Conservation (phyloP, 768 basidiomycete genomes). For the Coprinopsis cinerea region DNA sequence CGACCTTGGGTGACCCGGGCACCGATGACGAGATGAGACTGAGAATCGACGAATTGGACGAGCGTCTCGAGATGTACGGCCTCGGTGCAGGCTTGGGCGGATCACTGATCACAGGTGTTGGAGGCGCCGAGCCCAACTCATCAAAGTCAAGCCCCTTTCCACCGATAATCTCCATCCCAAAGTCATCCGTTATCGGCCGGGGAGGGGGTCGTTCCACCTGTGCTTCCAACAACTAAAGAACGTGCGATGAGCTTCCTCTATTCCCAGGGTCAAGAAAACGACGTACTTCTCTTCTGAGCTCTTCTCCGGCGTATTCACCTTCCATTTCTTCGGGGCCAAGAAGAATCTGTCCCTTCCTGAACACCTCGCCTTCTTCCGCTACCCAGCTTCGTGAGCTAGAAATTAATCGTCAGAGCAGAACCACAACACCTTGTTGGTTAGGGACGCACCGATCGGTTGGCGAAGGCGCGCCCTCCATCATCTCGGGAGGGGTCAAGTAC, state of each 20-base stretch:
- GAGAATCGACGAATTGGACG: slow-evolving; percentile 40
- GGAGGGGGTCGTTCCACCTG: slow-evolving; percentile 84
- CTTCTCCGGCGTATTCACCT: slow-evolving; percentile 84
- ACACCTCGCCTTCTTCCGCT: slow-evolving; percentile 94
- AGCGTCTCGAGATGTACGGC: slow-evolving; percentile 59
- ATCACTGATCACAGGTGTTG: slow-evolving; percentile 23
- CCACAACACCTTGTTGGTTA: not conserved
- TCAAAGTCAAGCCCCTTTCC: slow-evolving; percentile 13
- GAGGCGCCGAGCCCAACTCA: slow-evolving; percentile 9
- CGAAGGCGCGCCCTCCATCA: slow-evolving; percentile 30
- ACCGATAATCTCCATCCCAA: slow-evolving; percentile 35
- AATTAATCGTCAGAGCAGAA: slow-evolving; percentile 1
- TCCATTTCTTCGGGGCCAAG: slow-evolving; percentile 85
- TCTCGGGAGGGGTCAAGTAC: slow-evolving; percentile 28
- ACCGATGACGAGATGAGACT: slow-evolving; percentile 31
- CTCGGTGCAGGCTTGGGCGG: slow-evolving; percentile 36
- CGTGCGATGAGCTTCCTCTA: not conserved
- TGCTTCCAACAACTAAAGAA: slow-evolving; percentile 73
- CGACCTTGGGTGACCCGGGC: slow-evolving; percentile 12
- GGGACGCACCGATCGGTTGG: slow-evolving; percentile 45
- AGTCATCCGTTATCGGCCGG: slow-evolving; percentile 62
- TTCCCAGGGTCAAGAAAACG: not conserved
- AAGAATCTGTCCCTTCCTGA: slow-evolving; percentile 81
- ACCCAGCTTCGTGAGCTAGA: slow-evolving; percentile 73
- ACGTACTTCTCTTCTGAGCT: slow-evolving; percentile 71